Evolutionary conservation across 768 basidiomycete genomes (phyloP), one percentile per base, ranked within the genome.

Genomic region (Pleurotus pulmonarius): DNA sequence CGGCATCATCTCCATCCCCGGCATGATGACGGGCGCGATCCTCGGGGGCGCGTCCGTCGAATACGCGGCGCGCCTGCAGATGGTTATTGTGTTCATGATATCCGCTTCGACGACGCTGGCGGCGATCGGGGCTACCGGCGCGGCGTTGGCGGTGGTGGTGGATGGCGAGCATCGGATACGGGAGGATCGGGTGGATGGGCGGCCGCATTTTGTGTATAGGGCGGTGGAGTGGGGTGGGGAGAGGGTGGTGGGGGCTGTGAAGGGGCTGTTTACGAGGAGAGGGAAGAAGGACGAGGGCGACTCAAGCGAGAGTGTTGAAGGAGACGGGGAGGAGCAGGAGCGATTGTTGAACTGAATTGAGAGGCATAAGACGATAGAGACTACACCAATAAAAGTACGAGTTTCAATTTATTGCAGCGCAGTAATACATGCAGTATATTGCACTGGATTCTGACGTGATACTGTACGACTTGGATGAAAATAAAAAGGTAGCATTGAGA

Each of bases 31-130:
- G 0, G 93, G 93, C 61, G 90, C 93, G 4, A 87, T 95, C 58
- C 83, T 94, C 11, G 94, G 90, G 11, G 93, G 92, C 0, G 82
- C 89, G 9, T 86, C 87, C 26, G 89, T 94, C 41, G 79, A 90
- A 16, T 91, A 92, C 69, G 94, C 93, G 0, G 90, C 90, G 2
- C 83, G 85, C 51, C 73, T 94, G 13, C 94, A 94, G 63, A 94
- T 94, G 87, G 85, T 95, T 57, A 92, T 95, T 72, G 90, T 94
- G 85, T 94, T 95, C 70, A 90, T 94, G 88, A 91, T 94, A 45
- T 85, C 86, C 2, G 85, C 92, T 0, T 81, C 84, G 57, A 88
- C 88, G 0, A 83, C 86, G 0, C 78, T 95, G 22, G 82, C 88
- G 11, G 78, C 86, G 2, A 85, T 91, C 54, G 72, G 81, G 51